Conservation (phyloP, 2,329 filamentous ascomycete species). For the Rasamsonia emersonii region DNA sequence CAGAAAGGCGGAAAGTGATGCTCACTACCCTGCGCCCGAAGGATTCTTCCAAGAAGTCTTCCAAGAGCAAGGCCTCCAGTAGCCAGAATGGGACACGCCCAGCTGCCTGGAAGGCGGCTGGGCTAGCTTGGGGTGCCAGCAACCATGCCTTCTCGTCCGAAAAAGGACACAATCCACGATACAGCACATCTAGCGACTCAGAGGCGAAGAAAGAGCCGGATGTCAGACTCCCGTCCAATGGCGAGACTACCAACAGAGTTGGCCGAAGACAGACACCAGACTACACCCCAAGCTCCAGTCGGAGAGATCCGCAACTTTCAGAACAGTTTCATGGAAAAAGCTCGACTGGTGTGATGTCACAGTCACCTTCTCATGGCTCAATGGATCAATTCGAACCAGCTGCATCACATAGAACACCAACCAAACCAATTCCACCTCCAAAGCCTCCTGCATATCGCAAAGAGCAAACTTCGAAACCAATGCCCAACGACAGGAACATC, state of each 20-base stretch:
- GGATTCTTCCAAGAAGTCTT: conserved; percentile 37
- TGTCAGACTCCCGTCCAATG: neutral
- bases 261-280: conserved; percentile 8
- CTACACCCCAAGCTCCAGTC: conserved; percentile 10
- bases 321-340: conserved; percentile 3
- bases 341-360: neutral
- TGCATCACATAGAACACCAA: conserved; percentile 21
- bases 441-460: conserved; percentile 7
- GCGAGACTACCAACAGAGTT: neutral
- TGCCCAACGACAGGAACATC: conserved; percentile 1
- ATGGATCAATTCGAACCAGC: conserved; percentile 1
- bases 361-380: neutral
- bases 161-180: conserved; percentile 20
- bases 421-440: conserved; percentile 29
- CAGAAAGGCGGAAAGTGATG: conserved; percentile 52
- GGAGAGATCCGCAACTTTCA: conserved; percentile 9
- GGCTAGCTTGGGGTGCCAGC: conserved; percentile 49
- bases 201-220: conserved; percentile 8
- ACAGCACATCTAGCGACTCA: conserved; percentile 19
- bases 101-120: conserved; percentile 54
- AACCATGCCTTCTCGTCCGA: conserved; percentile 18
- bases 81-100: conserved; percentile 40
- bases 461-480: conserved; percentile 6
- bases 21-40: conserved; percentile 46
- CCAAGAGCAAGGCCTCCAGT: conserved; percentile 38